Evolutionary conservation across 139 green algal species (phyloP), one percentile per base, ranked within the genome.

Genomic region (Penium margaritaceum): DNA sequence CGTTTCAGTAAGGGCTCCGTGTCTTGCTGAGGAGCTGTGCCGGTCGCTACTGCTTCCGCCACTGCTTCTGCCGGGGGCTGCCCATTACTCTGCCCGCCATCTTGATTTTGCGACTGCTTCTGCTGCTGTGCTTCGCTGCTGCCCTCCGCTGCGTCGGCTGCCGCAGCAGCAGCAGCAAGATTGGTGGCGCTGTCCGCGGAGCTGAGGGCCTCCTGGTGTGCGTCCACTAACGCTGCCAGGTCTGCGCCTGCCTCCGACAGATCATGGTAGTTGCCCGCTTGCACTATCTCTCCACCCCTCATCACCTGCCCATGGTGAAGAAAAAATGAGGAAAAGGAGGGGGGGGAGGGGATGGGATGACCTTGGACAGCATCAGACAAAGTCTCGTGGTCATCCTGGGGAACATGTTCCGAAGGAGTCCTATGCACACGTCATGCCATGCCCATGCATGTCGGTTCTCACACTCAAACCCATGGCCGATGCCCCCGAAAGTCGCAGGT

Each of bases 181-280:
- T 51, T 51, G 12, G 41, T 21, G 41, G 41, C 41, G 12, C 9
- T 66, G 5, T 30, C 65, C 5, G 24, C 35, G 33, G 41, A 55
- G 24, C 67, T 1, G 78, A 76, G n/a, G 79, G 80, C 38, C 74
- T 43, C 17, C 14, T 68, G 24, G 64, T 79, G 72, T 17, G 72
- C 72, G 29, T 85, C 77, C 62, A 84, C 83, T 58, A 91, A 70
- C 70, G 85, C 72, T 6, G 76, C 69, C 33, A 92, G 87, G 68
- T 83, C 65, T 3, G 84, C 60, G 1, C 84, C 87, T 12, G 81
- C 75, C 0, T 70, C 54, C 44, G 82, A 44, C 54, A 95, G 83
- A 36, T 93, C 80, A 21, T 88, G 70, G 46, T 80, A 85, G 0
- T 53, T 89, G 70, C 89, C 90, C 70, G 82, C 63, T 37, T 82